phyloP scores from a whole-genome alignment of 441 rosid species.

The Croton setiger region DNA sequence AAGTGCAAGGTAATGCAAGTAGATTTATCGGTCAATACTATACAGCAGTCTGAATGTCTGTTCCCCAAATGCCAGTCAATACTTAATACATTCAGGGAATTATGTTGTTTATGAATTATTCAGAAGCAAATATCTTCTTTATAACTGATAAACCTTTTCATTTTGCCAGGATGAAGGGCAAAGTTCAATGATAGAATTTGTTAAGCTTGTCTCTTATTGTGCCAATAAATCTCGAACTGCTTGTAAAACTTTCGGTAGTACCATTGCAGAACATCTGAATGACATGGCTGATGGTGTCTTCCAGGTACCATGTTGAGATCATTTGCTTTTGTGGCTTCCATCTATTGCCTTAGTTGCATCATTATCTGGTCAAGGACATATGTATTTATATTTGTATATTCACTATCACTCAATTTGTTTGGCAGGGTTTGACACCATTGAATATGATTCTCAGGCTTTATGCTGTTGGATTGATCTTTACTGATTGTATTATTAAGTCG shows the following conservation, averaged over 20 bases:
- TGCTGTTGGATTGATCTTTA: conserved; percentile 54
- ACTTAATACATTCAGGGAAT: neutral
- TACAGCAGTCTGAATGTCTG: no score
- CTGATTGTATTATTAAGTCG: conserved; percentile 32
- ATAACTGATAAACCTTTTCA: neutral
- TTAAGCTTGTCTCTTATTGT: conserved; percentile 69
- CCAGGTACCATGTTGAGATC: conserved; percentile 48
- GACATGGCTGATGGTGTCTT: conserved; percentile 39
- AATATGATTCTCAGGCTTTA: conserved; percentile 65
- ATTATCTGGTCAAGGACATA: conserved; percentile 22
- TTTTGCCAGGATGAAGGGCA: conserved; percentile 47
- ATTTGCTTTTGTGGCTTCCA: conserved; percentile 15
- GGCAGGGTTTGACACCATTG: conserved; percentile 55
- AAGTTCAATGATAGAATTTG: conserved; percentile 42
- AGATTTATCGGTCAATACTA: no score
- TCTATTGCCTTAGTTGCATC: conserved; percentile 13
- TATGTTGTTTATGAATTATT: neutral
- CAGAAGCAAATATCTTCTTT: neutral
- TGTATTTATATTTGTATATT: conserved; percentile 1
- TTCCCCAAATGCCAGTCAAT: neutral
- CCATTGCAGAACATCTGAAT: conserved; percentile 50
- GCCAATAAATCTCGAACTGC: conserved; percentile 57
- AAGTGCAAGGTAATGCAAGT: conserved; percentile 55
- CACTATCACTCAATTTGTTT: conserved; percentile 26
- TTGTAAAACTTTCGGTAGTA: conserved; percentile 33